Conservation (phyloP, 208 protist species). For the Dictyostelium gargantuum region DNA sequence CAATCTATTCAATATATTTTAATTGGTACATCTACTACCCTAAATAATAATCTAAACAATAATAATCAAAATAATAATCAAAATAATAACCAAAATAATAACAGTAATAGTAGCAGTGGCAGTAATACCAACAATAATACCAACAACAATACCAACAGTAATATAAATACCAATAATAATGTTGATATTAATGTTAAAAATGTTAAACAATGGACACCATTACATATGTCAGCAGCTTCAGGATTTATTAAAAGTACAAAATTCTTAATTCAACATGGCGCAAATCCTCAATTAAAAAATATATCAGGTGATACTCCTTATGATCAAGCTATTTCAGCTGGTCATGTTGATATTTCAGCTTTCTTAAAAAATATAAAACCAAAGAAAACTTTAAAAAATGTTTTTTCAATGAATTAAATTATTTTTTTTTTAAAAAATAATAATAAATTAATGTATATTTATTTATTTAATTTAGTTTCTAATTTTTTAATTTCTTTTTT, state of each 20-base stretch:
- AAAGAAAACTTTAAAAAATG: slow-evolving; percentile 55
- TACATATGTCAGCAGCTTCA: slow-evolving; percentile 40
- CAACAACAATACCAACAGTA: no score
- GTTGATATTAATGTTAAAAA: slow-evolving; percentile 37
- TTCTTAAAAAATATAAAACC: slow-evolving; percentile 60
- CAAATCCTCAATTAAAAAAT: slow-evolving; percentile 59
- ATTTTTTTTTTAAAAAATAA: no score
- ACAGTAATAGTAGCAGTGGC: no score
- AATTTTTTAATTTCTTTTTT: slow-evolving; percentile 1
- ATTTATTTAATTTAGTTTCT: not conserved
- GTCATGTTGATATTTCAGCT: slow-evolving; percentile 18
- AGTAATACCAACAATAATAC: no score
- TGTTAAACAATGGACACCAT: slow-evolving; percentile 54
- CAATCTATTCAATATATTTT: not conserved
- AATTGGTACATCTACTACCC: not conserved
- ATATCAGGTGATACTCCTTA: slow-evolving; percentile 37
- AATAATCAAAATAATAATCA: no score
- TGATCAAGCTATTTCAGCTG: slow-evolving; percentile 15
- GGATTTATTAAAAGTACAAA: slow-evolving; percentile 36
- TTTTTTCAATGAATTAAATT: no score
- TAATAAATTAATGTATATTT: no score
- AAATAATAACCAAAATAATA: no score
- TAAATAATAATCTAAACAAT: not conserved
- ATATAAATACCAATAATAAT: no score
- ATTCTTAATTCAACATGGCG: slow-evolving; percentile 39